These are phyloP conservation scores for Melastoma candidum DNA, from an alignment of 441 rosid species.

Conservation along the genomic window DNA sequence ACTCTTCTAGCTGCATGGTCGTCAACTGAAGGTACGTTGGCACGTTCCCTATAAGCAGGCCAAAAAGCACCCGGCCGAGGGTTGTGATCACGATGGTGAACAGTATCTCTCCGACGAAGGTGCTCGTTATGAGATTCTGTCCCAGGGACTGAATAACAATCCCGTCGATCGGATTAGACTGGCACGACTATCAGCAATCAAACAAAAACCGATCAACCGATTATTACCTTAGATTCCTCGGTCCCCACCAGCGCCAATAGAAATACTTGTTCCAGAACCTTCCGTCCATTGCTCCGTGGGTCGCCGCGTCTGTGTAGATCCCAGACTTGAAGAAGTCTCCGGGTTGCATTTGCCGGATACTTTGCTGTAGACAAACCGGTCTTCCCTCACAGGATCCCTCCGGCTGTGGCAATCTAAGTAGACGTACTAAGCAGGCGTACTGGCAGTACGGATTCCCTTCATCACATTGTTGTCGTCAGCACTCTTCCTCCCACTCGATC, in stretches of 20 bases:
- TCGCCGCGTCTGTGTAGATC: slow-evolving; percentile 27
- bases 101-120: slow-evolving; percentile 35
- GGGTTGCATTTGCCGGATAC: slow-evolving; percentile 22
- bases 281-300: slow-evolving; percentile 18
- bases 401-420: slow-evolving; percentile 20
- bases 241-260: slow-evolving; percentile 39
- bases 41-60: slow-evolving; percentile 42
- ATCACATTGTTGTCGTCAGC: slow-evolving; percentile 32
- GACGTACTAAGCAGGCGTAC: neutral
- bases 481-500: slow-evolving; percentile 37
- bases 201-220: neutral
- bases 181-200: neutral
- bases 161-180: neutral
- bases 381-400: slow-evolving; percentile 13
- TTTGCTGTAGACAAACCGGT: slow-evolving; percentile 25
- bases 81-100: slow-evolving; percentile 37
- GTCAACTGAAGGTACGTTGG: slow-evolving; percentile 56
- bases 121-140: slow-evolving; percentile 45
- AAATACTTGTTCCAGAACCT: slow-evolving; percentile 31
- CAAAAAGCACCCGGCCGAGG: slow-evolving; percentile 44
- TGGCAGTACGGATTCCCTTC: slow-evolving; percentile 17
- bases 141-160: slow-evolving; percentile 34
- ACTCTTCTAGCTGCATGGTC: slow-evolving; percentile 37
- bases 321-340: slow-evolving; percentile 19
- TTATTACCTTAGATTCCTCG: slow-evolving; percentile 31